Base-by-base conservation (phyloP, 2,329 filamentous ascomycete genomes). In the Diaporthe destruens region DNA sequence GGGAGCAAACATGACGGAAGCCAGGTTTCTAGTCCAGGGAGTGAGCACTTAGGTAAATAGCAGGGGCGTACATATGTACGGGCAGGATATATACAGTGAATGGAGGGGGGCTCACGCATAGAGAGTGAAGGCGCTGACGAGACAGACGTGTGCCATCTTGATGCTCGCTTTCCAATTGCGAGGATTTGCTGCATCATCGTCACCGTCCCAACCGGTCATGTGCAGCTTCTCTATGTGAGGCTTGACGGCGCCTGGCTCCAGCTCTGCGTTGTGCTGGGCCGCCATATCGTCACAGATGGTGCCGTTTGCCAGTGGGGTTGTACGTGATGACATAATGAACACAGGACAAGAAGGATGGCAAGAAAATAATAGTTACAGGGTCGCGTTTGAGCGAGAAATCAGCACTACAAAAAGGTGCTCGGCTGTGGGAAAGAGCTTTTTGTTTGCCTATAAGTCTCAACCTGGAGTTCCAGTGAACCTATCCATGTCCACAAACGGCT, bases 141-240 rank as follows among this genome's bases (percentile, higher is more conserved):
- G 63, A 20, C 39, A 36, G 25, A 72, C 23, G 20, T 74, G 69
- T 16, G 59, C 3, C 18, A 70, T 63, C n/a, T 71, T 66, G 14
- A 14, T 54, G 23, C 2, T 32, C 36, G 12, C 23, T 25, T 23
- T 29, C 69, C 69, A 71, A 25, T 67, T 71, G 18, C 47, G 56
- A 29, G 69, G 69, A 39, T 66, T 66, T 12, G 11, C 39, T 34
- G 57, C 49, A 25, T 71, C 59, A 34, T 71, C 25, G 23, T 70
- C 55, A 1, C 74, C 74, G 44, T 74, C 70, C 72, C 72, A 75
- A 29, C 53, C 36, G 9, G 74, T 57, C 9, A 72, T 20, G 34
- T 74, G 42, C 29, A 34, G 53, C 29, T 36, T 56, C n/a, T 54
- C 51, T 12, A 4, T 32, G 51, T 32, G 23, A 54, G 51, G 25